Percentiles rank a stretch among this genome's conserved stretches.
These are phyloP conservation scores for Cardamine occulta DNA, from an alignment of 345 rosid genomes.

Conservation along the genomic window DNA sequence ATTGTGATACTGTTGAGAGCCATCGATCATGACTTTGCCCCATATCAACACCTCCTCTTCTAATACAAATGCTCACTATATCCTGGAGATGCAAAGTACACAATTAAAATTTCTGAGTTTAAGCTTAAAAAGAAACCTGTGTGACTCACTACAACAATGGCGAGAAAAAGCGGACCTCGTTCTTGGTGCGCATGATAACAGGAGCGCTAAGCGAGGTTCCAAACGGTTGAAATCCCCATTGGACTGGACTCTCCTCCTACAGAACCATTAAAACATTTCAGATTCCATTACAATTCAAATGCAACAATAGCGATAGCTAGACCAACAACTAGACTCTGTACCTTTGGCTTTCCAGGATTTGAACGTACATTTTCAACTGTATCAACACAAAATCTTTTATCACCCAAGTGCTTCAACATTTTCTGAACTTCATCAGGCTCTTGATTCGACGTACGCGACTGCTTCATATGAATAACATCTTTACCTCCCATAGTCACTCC, in stretches of 20 bases:
- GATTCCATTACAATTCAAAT: not conserved
- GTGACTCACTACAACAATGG: conserved; percentile 4
- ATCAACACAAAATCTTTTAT: conserved; percentile 62
- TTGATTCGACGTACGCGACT: conserved; percentile 63
- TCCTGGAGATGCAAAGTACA: conserved; percentile 51
- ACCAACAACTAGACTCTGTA: conserved; percentile 25
- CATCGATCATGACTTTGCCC: conserved; percentile 80
- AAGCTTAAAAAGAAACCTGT: not conserved
- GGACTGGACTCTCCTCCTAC: conserved; percentile 55
- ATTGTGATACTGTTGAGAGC: conserved; percentile 80
- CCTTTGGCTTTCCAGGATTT: conserved; percentile 51
- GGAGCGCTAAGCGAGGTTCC: conserved; percentile 51
- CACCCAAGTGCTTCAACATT: conserved; percentile 62
- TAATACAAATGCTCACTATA: conserved; percentile 49
- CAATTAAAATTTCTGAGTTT: not conserved
- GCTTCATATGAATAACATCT: conserved; percentile 77
- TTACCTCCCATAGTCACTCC: conserved; percentile 91
- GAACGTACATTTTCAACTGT: conserved; percentile 9
- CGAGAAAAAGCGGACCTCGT: conserved; percentile 55
- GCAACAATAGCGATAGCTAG: not conserved
- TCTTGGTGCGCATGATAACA: conserved; percentile 56
- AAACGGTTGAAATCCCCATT: conserved; percentile 49
- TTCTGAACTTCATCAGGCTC: conserved; percentile 67
- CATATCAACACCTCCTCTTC: conserved; percentile 78
- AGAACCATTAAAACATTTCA: conserved; percentile 17